A percentile compares a stretch with the other conserved stretches of the same genome.
Evolutionary conservation across 2,329 filamentous ascomycete species (phyloP).

Genomic region (Zymoseptoria tritici): DNA sequence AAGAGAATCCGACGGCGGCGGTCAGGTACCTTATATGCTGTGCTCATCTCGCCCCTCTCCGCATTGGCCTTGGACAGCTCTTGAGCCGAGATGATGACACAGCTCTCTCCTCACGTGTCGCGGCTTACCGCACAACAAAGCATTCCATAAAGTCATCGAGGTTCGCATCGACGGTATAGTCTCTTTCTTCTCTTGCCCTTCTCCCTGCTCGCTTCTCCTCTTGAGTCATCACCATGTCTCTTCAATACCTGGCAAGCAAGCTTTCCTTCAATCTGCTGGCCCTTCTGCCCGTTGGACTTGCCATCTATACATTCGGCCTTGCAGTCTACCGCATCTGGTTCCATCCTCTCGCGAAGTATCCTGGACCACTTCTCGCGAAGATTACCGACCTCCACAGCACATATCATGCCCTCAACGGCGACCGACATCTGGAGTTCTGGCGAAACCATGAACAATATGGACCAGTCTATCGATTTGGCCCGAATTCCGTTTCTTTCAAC

Average conservation of each 20-base stretch:
- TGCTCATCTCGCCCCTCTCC: too few species aligned
- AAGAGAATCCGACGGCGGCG: too few species aligned
- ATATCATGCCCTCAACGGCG: slow-evolving; percentile 24
- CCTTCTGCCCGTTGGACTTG: slow-evolving; percentile 6
- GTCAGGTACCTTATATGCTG: too few species aligned
- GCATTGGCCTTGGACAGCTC: too few species aligned
- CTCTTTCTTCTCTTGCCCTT: neutral
- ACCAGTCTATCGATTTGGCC: slow-evolving; percentile 66
- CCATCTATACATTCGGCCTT: slow-evolving; percentile 7
- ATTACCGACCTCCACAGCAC: slow-evolving; percentile 24
- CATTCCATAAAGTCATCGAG: neutral
- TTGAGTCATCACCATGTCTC: neutral
- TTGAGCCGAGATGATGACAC: too few species aligned
- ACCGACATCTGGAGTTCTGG: slow-evolving; percentile 27
- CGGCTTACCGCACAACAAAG: neutral
- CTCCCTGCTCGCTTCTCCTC: neutral
- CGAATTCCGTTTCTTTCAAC: slow-evolving; percentile 73
- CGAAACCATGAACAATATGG: slow-evolving; percentile 63
- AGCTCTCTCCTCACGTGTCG: too few species aligned
- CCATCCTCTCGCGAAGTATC: slow-evolving; percentile 38
- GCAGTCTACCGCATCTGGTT: slow-evolving; percentile 34
- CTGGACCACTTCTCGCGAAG: slow-evolving; percentile 33
- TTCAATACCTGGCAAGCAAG: neutral
- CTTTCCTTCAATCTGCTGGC: slow-evolving; percentile 5
- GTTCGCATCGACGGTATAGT: neutral